A percentile compares a stretch with the other conserved stretches of the same genome.
Conservation (phyloP, 768 basidiomycete species). For the Trametes meyenii region DNA sequence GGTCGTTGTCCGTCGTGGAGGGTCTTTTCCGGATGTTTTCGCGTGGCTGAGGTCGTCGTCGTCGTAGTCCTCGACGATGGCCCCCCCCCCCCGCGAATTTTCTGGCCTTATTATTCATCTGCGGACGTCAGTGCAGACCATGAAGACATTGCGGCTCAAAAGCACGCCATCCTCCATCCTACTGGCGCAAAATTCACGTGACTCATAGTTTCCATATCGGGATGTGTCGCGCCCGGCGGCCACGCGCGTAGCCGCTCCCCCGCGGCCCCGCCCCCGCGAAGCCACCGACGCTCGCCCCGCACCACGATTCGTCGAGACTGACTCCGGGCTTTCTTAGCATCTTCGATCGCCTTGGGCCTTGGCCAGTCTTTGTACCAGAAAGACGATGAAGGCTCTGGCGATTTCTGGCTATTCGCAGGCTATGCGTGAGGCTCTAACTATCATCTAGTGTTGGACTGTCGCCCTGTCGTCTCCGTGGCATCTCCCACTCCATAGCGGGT, state of each 20-base stretch:
- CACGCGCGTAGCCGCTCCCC: neutral
- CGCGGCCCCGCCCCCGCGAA: neutral
- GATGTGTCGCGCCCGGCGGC: conserved; percentile 1
- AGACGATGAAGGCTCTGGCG: too few relatives aligned
- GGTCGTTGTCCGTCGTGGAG: neutral
- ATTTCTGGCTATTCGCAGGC: too few relatives aligned
- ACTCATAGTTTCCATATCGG: conserved; percentile 4
- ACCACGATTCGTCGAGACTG: neutral
- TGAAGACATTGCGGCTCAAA: conserved; percentile 17
- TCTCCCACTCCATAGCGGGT: too few relatives aligned
- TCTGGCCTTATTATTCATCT: conserved; percentile 5
- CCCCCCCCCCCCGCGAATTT: neutral
- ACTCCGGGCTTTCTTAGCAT: too few relatives aligned
- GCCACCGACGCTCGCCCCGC: neutral
- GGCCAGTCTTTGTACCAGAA: neutral
- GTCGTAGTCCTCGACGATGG: neutral
- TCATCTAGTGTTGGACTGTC: too few relatives aligned
- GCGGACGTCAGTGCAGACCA: conserved; percentile 2
- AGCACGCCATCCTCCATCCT: conserved; percentile 20
- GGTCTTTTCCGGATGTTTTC: neutral
- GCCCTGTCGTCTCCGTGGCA: too few relatives aligned
- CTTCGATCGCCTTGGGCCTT: neutral
- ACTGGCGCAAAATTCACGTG: conserved; percentile 17
- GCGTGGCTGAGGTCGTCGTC: neutral
- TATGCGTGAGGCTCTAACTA: too few relatives aligned